Evolutionary conservation across 768 basidiomycete species (phyloP), one percentile per base, ranked within the genome.

Genomic region (Collybia sp.): DNA sequence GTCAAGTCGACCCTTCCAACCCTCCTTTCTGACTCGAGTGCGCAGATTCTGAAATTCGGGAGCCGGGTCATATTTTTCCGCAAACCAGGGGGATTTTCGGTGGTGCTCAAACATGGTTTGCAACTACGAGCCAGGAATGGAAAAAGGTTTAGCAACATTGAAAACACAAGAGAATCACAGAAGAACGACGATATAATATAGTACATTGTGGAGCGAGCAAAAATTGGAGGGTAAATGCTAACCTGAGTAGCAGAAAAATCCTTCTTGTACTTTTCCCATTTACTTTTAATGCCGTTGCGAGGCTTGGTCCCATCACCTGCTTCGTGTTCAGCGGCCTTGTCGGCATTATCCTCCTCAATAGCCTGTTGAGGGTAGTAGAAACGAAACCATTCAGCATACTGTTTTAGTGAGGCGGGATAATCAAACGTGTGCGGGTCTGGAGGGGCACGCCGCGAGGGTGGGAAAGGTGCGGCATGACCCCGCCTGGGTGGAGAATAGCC

Each of bases 21-120:
- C 94, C 53, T 88, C 82, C 66, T 82, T 86, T 61, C 88, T 80
- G 51, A 93, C 80, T 54, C 92, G 77, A 51, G 73, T 73, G 56
- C 94, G 85, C 62, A 93, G 70, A 45, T 75, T 73, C 45, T 79
- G 75, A 59, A 77, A 80, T 56, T 90, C 85, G 43, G 79, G 72
- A 35, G 81, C 66, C 46, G 86, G 86, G 50, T 93, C 90, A 71
- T 97, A 97, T 65, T 91, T 90, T 75, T 97, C 94, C 46, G 83
- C 80, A 72, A 96, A 97, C 94, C 94, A 97, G 12, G 92, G 86
- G n/a, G 90, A 91, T 60, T 87, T 85, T 68, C 84, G 81, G 72
- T 97, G 94, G 67, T 92, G 88, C 30, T 96, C 88, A 76, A 92
- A 96, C 78, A 97, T 87, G 47, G 88, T 87, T 73, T 91, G 90